These are phyloP conservation scores for Kokia cookei DNA, from an alignment of 441 rosid genomes.

Conservation along the genomic window DNA sequence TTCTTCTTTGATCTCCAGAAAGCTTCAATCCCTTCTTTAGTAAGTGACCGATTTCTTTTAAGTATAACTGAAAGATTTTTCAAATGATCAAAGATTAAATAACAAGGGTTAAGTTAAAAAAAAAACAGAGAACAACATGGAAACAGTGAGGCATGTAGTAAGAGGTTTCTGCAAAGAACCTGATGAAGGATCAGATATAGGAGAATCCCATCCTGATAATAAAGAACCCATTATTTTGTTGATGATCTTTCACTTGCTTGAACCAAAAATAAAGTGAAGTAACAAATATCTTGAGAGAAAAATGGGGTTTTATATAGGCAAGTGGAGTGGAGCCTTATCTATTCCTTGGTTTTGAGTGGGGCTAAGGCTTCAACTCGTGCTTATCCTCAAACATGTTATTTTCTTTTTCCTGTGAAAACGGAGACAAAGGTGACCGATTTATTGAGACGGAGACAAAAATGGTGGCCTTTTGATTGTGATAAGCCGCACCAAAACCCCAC, in stretches of 20 bases:
- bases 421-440: neutral
- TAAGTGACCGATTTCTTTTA: conserved; percentile 51
- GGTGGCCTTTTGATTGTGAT: neutral
- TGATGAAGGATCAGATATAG: conserved; percentile 31
- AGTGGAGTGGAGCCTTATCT: neutral
- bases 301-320: neutral
- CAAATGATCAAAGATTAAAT: neutral
- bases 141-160: neutral
- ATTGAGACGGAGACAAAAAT: neutral
- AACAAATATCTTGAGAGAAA: neutral
- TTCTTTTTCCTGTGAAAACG: neutral
- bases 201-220: conserved; percentile 94
- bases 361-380: conserved; percentile 12
- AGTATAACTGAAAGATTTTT: conserved; percentile 29
- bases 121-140: neutral
- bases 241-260: neutral
- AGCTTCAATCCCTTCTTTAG: conserved; percentile 65
- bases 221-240: conserved; percentile 66
- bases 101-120: neutral
- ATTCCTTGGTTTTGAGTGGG: neutral
- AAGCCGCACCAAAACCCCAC: neutral
- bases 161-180: conserved; percentile 27
- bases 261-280: neutral
- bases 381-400: conserved; percentile 18
- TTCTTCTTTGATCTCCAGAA: conserved; percentile 73